phyloP scores from a whole-genome alignment of 176 grass and related monocot species.

The Stipa capillata region DNA sequence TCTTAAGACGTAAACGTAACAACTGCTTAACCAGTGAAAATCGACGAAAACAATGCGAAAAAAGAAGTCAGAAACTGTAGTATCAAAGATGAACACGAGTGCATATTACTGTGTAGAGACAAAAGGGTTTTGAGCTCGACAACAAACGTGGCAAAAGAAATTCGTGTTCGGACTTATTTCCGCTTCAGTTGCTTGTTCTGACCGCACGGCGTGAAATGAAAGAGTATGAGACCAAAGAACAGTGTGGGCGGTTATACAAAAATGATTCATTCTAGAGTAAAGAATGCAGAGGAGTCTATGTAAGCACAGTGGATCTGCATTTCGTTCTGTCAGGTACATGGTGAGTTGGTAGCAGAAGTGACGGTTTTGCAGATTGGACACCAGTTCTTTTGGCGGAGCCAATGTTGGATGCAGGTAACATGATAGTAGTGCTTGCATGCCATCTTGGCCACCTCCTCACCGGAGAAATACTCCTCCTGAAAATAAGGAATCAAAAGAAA shows the following conservation, averaged over 20 bases:
- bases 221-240: not conserved
- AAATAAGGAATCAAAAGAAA: not conserved
- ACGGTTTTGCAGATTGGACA: conserved; percentile 70
- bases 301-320: not conserved
- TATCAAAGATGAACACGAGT: not conserved
- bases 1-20: not conserved
- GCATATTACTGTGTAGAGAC: not conserved
- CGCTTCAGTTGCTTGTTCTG: not conserved
- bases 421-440: conserved; percentile 64
- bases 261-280: not conserved
- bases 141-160: not conserved
- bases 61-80: not conserved
- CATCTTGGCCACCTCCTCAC: conserved; percentile 44
- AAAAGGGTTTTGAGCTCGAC: not conserved
- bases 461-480: conserved; percentile 59
- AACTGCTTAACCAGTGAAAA: not conserved
- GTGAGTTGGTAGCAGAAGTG: conserved; percentile 6
- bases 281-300: not conserved
- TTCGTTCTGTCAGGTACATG: not conserved
- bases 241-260: not conserved
- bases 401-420: conserved; percentile 57
- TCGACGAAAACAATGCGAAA: not conserved
- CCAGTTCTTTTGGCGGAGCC: conserved; percentile 82
- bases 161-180: conserved; percentile 5
- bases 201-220: not conserved